Evolutionary conservation across 2,329 filamentous ascomycete genomes (phyloP).

Genomic region (Delphinella strobiligena): DNA sequence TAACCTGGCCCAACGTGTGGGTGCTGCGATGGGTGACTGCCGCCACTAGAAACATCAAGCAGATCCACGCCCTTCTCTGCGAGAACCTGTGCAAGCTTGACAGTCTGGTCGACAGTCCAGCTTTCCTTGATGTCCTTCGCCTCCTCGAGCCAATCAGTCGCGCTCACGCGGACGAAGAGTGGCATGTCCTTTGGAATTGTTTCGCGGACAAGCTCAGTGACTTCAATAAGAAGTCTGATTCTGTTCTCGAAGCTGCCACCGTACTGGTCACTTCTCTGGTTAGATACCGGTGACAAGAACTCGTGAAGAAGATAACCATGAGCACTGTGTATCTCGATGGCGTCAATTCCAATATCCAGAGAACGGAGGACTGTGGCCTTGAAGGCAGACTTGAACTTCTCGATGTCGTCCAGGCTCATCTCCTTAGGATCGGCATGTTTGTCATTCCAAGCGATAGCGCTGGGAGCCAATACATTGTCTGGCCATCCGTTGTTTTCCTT

Average conservation of each 20-base stretch:
- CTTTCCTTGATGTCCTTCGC: constrained; percentile 42
- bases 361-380: constrained; percentile 46
- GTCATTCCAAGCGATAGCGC: constrained; percentile 49
- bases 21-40: constrained; percentile 46
- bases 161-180: constrained; percentile 60
- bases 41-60: constrained; percentile 69
- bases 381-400: constrained; percentile 50
- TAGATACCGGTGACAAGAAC: constrained; percentile 60
- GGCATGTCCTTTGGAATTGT: constrained; percentile 57
- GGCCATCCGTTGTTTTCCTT: constrained; percentile 39
- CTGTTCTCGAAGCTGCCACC: constrained; percentile 64
- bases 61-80: constrained; percentile 67
- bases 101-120: constrained; percentile 56
- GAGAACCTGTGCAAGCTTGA: constrained; percentile 52
- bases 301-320: constrained; percentile 65
- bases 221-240: constrained; percentile 53
- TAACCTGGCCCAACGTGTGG: constrained; percentile 53
- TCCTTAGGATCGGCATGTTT: constrained; percentile 51
- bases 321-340: constrained; percentile 60
- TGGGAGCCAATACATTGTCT: constrained; percentile 44
- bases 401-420: constrained; percentile 58
- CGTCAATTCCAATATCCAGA: constrained; percentile 54
- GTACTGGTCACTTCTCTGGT: constrained; percentile 56
- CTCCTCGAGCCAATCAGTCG: constrained; percentile 62
- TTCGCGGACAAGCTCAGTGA: constrained; percentile 49